Base-by-base conservation (phyloP, 1,139 yeast genomes). In the Nakaseomyces uthaithaninus region DNA sequence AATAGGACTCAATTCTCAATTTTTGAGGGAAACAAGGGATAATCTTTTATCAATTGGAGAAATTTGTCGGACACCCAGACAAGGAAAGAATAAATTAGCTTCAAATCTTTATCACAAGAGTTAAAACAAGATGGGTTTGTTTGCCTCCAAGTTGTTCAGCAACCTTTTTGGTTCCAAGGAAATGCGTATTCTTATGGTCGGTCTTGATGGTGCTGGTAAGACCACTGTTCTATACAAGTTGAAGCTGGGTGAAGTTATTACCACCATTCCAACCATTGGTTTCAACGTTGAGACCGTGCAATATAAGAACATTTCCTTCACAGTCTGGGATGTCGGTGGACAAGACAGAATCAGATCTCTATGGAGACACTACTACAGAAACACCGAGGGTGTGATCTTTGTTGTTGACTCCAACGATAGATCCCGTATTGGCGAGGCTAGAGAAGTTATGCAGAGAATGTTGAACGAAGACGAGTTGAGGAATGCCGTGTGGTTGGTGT, bases 261-360 rank as follows among this genome's bases (percentile, higher is more conserved):
- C 94, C 59, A 85, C 95, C 46, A 84, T 85, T 62, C 95, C 95
- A 65, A 85, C 95, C 54, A 84, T 85, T 66, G 95, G 94, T 60
- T 85, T 85, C 80, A 85, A 85, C 66, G 95, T 85, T 53, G 95
- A 85, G 69, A 85, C 94, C 49, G 93, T 85, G 57, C 94, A 85
- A 70, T 85, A 85, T 75, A 84, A 84, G 74, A 85, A 85, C 79
- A 85, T 85, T 65, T 80, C 93, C 38, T 85, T 85, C 73, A 85
- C 94, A 50, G 95, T 85, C 55, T 85, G 95, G 95, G 95, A 85
- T 76, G 94, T 85, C 60, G 95, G 95, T 80, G 94, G 95, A 77
- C 95, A 85, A 73, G 94, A 83, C 68, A 85, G 85, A 73, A 85
- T 85, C 63, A 83, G 95, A 72, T 94, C 95, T 47, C 74, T 85